Evolutionary conservation across 2,329 filamentous ascomycete species (phyloP).

Genomic region (Drechslera avenae): DNA sequence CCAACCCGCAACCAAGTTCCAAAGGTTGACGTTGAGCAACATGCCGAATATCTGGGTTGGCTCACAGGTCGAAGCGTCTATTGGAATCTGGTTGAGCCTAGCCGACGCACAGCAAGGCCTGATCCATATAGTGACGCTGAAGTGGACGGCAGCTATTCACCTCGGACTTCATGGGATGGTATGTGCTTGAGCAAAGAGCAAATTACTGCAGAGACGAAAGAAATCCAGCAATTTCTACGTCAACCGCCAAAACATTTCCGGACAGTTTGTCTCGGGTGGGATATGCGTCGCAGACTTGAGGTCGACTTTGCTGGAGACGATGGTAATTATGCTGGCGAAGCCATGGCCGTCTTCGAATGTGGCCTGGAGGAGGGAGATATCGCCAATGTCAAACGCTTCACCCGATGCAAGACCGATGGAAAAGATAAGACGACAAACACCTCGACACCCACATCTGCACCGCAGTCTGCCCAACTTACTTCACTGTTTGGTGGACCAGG

Average conservation of each 20-base stretch:
- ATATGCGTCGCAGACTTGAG: constrained; percentile 84
- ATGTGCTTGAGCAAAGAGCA: constrained; percentile 75
- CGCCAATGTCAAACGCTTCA: constrained; percentile 62
- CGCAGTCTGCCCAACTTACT: constrained; percentile 23
- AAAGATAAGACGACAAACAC: constrained; percentile 27
- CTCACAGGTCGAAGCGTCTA: constrained; percentile 75
- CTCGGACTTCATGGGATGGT: constrained; percentile 74
- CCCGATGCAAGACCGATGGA: constrained; percentile 56
- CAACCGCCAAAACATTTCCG: constrained; percentile 79
- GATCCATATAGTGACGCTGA: constrained; percentile 74
- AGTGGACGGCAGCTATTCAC: constrained; percentile 74
- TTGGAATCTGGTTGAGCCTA: constrained; percentile 82
- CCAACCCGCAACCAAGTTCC: constrained; percentile 62
- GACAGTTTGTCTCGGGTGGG: constrained; percentile 81
- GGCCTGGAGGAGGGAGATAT: constrained; percentile 66
- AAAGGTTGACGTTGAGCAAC: constrained; percentile 57
- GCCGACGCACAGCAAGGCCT: constrained; percentile 70
- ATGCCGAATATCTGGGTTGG: constrained; percentile 73
- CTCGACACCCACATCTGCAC: constrained; percentile 23
- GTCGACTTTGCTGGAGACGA: constrained; percentile 89
- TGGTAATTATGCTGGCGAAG: constrained; percentile 75
- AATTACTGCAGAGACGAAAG: constrained; percentile 74
- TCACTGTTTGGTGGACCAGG: constrained; percentile 60
- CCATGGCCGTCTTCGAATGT: constrained; percentile 73
- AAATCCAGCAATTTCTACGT: constrained; percentile 77